A percentile compares a stretch with the other conserved stretches of the same genome.
Conservation (phyloP, 2,329 filamentous ascomycete genomes). For the Diaporthe citrichinensis region DNA sequence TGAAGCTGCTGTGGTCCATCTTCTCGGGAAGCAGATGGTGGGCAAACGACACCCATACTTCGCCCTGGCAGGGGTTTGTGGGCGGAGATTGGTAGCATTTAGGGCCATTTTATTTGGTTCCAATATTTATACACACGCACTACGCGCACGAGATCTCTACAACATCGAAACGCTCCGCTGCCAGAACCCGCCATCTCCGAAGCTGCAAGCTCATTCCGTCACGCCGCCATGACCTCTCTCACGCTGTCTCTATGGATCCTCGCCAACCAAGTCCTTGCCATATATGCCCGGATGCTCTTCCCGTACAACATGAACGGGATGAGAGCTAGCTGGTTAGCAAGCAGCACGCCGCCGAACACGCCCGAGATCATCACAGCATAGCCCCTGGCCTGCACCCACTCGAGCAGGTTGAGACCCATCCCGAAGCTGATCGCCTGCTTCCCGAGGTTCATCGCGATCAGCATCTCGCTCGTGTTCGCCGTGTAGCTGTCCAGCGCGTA, state of each 20-base stretch:
- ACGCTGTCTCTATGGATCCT: conserved; percentile 44
- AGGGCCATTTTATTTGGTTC: not conserved
- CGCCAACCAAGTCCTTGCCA: conserved; percentile 62
- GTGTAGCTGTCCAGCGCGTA: conserved; percentile 73
- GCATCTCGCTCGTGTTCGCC: conserved; percentile 72
- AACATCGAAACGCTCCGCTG: not conserved
- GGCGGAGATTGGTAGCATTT: conserved; percentile 10
- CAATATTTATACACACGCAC: not conserved
- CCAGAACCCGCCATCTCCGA: not conserved
- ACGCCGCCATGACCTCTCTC: conserved; percentile 38
- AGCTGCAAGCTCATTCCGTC: not conserved
- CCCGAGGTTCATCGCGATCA: conserved; percentile 71
- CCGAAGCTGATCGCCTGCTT: conserved; percentile 70
- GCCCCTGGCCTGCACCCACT: conserved; percentile 64
- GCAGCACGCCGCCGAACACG: conserved; percentile 62
- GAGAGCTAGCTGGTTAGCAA: conserved; percentile 63
- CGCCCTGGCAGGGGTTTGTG: conserved; percentile 12
- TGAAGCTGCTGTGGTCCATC: conserved; percentile 20
- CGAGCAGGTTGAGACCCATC: conserved; percentile 63
- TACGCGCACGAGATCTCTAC: not conserved
- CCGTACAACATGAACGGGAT: conserved; percentile 65
- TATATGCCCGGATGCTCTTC: conserved; percentile 62
- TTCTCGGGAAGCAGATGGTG: not conserved
- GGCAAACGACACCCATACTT: not conserved
- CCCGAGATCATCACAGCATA: conserved; percentile 66